Base-by-base conservation (phyloP, 2,329 filamentous ascomycete species). In the Berkeleyomyces rouxiae region DNA sequence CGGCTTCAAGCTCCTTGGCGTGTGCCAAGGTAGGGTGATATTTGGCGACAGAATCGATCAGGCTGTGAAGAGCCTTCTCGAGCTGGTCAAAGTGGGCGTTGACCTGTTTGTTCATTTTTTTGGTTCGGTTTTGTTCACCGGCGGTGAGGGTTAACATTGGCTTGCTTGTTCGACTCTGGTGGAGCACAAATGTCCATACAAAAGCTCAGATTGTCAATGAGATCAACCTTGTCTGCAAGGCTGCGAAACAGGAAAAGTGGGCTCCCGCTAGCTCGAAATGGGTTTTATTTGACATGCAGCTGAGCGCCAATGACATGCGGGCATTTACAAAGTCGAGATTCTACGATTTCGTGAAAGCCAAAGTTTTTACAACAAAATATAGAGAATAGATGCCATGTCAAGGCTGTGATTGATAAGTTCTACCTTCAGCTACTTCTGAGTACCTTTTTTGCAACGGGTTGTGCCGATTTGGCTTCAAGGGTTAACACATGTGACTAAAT, bases 41-140 rank as follows among this genome's bases (percentile, higher is more conserved):
- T 67, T 89, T 87, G 4, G 87, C 80, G 66, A 95, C 86, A 0
- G 88, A 91, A 71, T 90, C 87, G 67, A 90, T 85, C 42, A 95
- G 77, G 37, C 77, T 82, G 10, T 81, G 79, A 23, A 95, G 76
- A 0, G 83, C 82, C 68, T 80, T 82, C 68, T 87, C 85, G 39
- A 88, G 76, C 58, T 82, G 81, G 70, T 85, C 82, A 65, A 88
- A 86, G 68, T 80, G 82, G 55, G 69, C 71, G 66, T 86, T 82
- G 5, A 88, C 77, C 58, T 79, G 74, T 57, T 78, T 78, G 67
- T 88, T 81, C 85, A 88, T 88, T 39, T 44, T 39, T 31, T 23
- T 47, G 16, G 3, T 47, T n/a, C 6, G n/a, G 5, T 55, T 31
- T 33, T 10, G 39, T 6, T 7, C 13, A 7, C 13, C 39, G n/a